These are phyloP conservation scores for Gnaphalium uliginosum DNA, from an alignment of 129 eudicot genomes.

Conservation along the genomic window DNA sequence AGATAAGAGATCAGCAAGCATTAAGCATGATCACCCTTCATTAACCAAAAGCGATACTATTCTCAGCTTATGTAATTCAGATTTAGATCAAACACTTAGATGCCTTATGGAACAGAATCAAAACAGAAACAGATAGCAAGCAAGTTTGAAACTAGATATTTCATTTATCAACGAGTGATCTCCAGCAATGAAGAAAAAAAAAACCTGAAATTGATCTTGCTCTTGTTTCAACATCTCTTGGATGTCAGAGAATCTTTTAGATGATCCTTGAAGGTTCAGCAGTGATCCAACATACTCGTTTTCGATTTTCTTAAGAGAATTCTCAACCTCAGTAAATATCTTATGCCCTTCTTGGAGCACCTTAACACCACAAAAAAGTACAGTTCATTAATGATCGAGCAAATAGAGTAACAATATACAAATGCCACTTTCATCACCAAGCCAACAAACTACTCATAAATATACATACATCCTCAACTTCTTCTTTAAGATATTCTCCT, in stretches of 20 bases:
- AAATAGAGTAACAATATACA: constrained; percentile 10
- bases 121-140: neutral
- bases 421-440: constrained; percentile 1
- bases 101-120: constrained; percentile 4
- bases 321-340: constrained; percentile 66
- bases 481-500: constrained; percentile 58
- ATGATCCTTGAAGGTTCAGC: constrained; percentile 59
- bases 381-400: neutral
- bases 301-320: constrained; percentile 51
- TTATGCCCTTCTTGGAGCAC: constrained; percentile 53
- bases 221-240: constrained; percentile 67
- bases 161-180: neutral
- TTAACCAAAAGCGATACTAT: neutral
- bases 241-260: constrained; percentile 61
- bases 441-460: neutral
- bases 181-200: neutral
- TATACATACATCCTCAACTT: constrained; percentile 61
- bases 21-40: neutral
- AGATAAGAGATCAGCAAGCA: neutral
- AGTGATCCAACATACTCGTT: constrained; percentile 43
- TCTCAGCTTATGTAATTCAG: neutral
- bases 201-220: constrained; percentile 66
- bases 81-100: neutral
- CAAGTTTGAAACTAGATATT: neutral
- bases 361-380: constrained; percentile 32